phyloP scores from a whole-genome alignment of 1,284 basidiomycete species.

The Moesziomyces sp. region DNA sequence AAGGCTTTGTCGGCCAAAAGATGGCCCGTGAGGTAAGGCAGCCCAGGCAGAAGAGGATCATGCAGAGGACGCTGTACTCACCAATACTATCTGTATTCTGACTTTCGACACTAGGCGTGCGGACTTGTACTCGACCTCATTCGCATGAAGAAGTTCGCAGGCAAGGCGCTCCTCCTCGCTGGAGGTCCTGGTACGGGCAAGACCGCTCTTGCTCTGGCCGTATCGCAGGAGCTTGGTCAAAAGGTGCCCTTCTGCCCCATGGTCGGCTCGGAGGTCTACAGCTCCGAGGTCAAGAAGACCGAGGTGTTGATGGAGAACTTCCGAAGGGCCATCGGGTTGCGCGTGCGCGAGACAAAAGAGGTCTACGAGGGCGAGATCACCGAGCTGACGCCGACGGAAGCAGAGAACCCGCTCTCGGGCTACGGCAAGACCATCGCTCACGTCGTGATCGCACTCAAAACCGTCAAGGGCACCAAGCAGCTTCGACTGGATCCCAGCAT shows the following conservation, averaged over 20 bases:
- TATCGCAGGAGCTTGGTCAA: conserved; percentile 90
- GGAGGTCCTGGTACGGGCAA: conserved; percentile 94
- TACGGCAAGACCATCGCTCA: conserved; percentile 99
- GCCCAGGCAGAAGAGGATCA: no score
- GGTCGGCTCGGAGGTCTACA: conserved; percentile 97
- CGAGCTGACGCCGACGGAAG: conserved; percentile 88
- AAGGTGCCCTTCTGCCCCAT: conserved; percentile 99
- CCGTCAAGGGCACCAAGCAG: conserved; percentile 98
- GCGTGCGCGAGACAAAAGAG: conserved; percentile 85
- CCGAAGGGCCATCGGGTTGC: conserved; percentile 85
- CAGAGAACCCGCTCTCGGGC: conserved; percentile 72
- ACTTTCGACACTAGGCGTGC: conserved; percentile 75
- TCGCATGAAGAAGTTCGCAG: conserved; percentile 90
- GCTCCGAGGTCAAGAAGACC: conserved; percentile 97
- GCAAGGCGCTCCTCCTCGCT: conserved; percentile 84
- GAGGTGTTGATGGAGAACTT: conserved; percentile 97
- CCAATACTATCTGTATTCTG: neutral
- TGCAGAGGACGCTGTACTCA: neutral
- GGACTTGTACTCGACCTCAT: conserved; percentile 90
- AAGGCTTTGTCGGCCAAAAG: conserved; percentile 91
- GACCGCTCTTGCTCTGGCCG: conserved; percentile 91
- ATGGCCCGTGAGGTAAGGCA: conserved; percentile 84
- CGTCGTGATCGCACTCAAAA: conserved; percentile 95
- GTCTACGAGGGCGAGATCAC: conserved; percentile 99
- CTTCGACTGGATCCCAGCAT: conserved; percentile 92